These are phyloP conservation scores for Daldinia grandis DNA, from an alignment of 495 filamentous ascomycete genomes.

Conservation along the genomic window DNA sequence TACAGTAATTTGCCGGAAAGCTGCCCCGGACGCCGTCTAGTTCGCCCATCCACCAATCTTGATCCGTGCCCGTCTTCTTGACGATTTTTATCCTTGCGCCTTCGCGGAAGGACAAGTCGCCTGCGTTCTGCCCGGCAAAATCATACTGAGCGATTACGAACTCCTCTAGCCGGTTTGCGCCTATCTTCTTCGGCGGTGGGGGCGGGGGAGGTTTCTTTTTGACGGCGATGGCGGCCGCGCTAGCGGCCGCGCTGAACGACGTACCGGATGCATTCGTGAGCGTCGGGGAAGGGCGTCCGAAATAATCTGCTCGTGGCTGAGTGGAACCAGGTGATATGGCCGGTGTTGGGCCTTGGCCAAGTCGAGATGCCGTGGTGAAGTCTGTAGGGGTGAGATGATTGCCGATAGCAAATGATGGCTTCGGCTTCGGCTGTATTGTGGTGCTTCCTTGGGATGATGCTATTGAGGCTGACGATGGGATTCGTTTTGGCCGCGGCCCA, in stretches of 20 bases:
- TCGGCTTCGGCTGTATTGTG: slow-evolving; percentile 20
- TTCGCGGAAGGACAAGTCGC: slow-evolving; percentile 83
- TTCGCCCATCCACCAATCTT: slow-evolving; percentile 98
- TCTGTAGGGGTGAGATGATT: slow-evolving; percentile 55
- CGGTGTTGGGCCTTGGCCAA: slow-evolving; percentile 45
- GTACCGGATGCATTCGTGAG: slow-evolving; percentile 49
- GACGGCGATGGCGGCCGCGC: slow-evolving; percentile 35
- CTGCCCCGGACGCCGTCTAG: slow-evolving; percentile 74
- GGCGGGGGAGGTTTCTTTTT: slow-evolving; percentile 63
- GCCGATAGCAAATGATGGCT: slow-evolving; percentile 35
- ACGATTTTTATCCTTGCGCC: slow-evolving; percentile 86
- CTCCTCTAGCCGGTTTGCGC: slow-evolving; percentile 55
- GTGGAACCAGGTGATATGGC: slow-evolving; percentile 38
- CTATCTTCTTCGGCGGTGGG: slow-evolving; percentile 69
- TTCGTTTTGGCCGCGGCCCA: slow-evolving; percentile 49
- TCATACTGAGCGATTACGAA: slow-evolving; percentile 85
- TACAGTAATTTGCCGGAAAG: slow-evolving; percentile 94
- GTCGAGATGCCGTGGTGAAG: slow-evolving; percentile 55
- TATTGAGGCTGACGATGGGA: slow-evolving; percentile 47
- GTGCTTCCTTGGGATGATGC: slow-evolving; percentile 43
- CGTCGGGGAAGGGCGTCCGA: slow-evolving; percentile 54
- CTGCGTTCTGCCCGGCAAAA: slow-evolving; percentile 74
- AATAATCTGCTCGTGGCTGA: slow-evolving; percentile 59
- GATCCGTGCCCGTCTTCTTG: slow-evolving; percentile 82
- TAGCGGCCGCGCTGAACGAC: slow-evolving; percentile 42